These are phyloP conservation scores for Hirschfeldia incana DNA, from an alignment of 345 rosid species.

Conservation along the genomic window DNA sequence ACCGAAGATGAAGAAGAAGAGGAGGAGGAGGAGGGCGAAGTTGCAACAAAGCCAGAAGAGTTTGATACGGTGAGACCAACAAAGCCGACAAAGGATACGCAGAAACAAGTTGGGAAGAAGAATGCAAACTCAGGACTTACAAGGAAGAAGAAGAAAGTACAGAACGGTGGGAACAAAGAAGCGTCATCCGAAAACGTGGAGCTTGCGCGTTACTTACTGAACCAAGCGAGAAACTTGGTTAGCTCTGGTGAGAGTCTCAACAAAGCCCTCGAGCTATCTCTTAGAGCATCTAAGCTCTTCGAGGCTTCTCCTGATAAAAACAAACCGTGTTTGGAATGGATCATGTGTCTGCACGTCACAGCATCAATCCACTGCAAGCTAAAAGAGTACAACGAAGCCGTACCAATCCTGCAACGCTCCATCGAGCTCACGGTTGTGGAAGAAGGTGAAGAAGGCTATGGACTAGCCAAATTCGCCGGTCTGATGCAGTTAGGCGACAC, in stretches of 20 bases:
- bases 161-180: constrained; percentile 48
- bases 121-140: constrained; percentile 40
- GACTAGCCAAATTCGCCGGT: constrained; percentile 85
- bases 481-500: constrained; percentile 96
- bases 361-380: constrained; percentile 82
- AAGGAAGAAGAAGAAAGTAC: constrained; percentile 60
- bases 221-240: constrained; percentile 74
- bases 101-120: constrained; percentile 32
- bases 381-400: constrained; percentile 70
- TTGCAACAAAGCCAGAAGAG: constrained; percentile 48
- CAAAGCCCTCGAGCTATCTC: constrained; percentile 73
- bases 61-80: constrained; percentile 45
- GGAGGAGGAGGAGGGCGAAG: constrained; percentile 28
- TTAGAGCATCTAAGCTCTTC: constrained; percentile 69
- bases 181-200: constrained; percentile 48
- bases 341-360: constrained; percentile 83
- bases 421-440: constrained; percentile 65
- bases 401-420: constrained; percentile 75
- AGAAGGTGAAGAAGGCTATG: constrained; percentile 79
- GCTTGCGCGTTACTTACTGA: constrained; percentile 71
- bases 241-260: constrained; percentile 69
- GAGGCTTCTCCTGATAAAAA: constrained; percentile 57
- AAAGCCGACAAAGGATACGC: constrained; percentile 24
- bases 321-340: constrained; percentile 62
- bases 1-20: constrained; percentile 50